A percentile compares a stretch with the other conserved stretches of the same genome.
phyloP scores from a whole-genome alignment of 1,284 basidiomycete genomes.

The Hypsizygus ulmarius region DNA sequence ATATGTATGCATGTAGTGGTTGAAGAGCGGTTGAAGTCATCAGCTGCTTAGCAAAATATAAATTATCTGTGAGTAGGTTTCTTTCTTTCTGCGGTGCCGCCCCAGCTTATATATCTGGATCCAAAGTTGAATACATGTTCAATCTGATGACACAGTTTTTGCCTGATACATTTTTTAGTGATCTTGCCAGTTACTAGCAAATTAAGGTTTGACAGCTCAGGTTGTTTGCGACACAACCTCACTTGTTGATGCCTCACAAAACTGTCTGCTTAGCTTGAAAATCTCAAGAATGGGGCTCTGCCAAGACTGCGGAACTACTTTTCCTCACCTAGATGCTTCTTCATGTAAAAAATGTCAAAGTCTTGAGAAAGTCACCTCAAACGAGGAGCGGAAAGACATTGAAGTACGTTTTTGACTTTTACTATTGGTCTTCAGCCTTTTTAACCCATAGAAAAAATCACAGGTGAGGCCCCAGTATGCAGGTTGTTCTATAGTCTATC shows the following conservation, averaged over 20 bases:
- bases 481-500: slow-evolving; percentile 5
- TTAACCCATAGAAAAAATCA: not conserved
- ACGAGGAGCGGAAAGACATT: slow-evolving; percentile 1
- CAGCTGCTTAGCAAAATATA: too few species aligned
- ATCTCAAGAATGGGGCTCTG: not conserved
- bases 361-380: not conserved
- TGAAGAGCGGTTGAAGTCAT: too few species aligned
- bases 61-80: too few species aligned
- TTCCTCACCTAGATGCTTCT: not conserved
- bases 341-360: not conserved
- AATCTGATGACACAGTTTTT: too few species aligned
- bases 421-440: too few species aligned
- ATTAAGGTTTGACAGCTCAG: slow-evolving; percentile 4
- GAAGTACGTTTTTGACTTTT: not conserved
- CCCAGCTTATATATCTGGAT: too few species aligned
- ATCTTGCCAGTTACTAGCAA: slow-evolving; percentile 1
- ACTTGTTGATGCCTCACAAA: not conserved
- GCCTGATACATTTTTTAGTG: slow-evolving; percentile 1
- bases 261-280: too few species aligned
- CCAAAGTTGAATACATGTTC: too few species aligned
- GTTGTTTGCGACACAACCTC: not conserved
- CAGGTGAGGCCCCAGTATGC: slow-evolving; percentile 5
- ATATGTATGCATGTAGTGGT: too few species aligned
- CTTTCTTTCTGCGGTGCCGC: too few species aligned
- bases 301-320: not conserved